A percentile compares a stretch with the other conserved stretches of the same genome.
Evolutionary conservation across 306 rosid species (phyloP).

Genomic region (Rosa multiflora): DNA sequence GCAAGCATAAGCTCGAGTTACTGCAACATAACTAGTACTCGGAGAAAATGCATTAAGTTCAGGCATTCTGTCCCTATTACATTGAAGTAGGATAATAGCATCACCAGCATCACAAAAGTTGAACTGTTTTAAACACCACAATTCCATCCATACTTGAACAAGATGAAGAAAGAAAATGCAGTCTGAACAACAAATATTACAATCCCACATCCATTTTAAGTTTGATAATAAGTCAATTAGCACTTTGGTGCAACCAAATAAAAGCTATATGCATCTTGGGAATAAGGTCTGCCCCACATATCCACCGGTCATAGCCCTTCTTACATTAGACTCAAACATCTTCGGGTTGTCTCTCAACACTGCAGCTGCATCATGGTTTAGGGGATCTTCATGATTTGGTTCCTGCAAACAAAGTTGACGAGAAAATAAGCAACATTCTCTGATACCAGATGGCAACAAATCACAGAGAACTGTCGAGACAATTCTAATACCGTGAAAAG

Average conservation of each 20-base stretch:
- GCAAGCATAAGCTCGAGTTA: neutral
- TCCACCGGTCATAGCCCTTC: slow-evolving; percentile 96
- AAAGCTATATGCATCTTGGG: slow-evolving; percentile 63
- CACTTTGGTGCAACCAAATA: slow-evolving; percentile 20
- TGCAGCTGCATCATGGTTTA: slow-evolving; percentile 90
- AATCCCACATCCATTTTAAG: slow-evolving; percentile 42
- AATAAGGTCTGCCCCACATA: slow-evolving; percentile 79
- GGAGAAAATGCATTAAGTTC: neutral
- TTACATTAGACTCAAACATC: slow-evolving; percentile 76
- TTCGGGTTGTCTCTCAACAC: slow-evolving; percentile 81
- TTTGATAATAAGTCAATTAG: slow-evolving; percentile 34
- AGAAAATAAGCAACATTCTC: slow-evolving; percentile 14
- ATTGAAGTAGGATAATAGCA: neutral
- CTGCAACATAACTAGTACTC: neutral
- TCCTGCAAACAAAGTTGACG: slow-evolving; percentile 45
- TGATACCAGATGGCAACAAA: neutral
- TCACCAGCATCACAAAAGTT: slow-evolving; percentile 31
- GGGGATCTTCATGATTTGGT: slow-evolving; percentile 92
- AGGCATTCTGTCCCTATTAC: slow-evolving; percentile 22
- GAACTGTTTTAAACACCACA: slow-evolving; percentile 32
- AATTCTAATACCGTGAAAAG: slow-evolving; percentile 64
- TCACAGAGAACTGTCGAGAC: neutral
- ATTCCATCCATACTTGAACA: slow-evolving; percentile 34
- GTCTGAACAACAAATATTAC: slow-evolving; percentile 41
- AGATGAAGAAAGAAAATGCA: slow-evolving; percentile 33